Base-by-base conservation (phyloP, 2,329 filamentous ascomycete genomes). In the Diaporthe batatas region DNA sequence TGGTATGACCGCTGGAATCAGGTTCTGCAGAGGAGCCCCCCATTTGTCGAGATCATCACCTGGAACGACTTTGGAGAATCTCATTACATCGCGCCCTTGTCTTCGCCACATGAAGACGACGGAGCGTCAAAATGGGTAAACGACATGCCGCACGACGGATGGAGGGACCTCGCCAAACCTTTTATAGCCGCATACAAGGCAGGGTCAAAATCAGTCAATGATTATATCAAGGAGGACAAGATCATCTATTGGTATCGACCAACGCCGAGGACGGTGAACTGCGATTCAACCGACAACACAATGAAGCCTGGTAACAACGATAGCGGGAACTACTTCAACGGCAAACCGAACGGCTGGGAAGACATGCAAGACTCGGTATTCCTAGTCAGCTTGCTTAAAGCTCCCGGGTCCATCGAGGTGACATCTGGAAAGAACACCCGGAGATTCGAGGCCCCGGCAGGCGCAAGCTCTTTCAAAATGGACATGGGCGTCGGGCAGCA, bases 171-270 rank as follows among this genome's bases (percentile, higher is more conserved):
- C 80, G 84, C 87, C 25, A 84, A 84, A 73, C 87, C 87, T 2
- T 89, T 85, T 76, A 88, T 89, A 74, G 82, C 85, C 1, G 87
- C 87, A 0, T 89, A 84, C 78, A 88, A 89, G 76, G 84, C 83
- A 53, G 86, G 84, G 18, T 82, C 80, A 6, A 82, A 78, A 54
- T 77, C 80, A 1, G 79, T 81, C 16, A 76, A 79, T 71, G 58
- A 71, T 6, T 75, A 84, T 78, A 85, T 88, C 75, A 80, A 80
- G 51, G 79, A 84, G 21, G 87, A 90, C 36, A 82, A 87, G 78
- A 78, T 89, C 25, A 79, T 88, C 51, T 90, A 89, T 81, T 90
- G 87, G 87, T 89, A 88, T 79, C 84, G 87, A 2, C 87, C 86
- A 2, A 87, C 84, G 0, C 83, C 83, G 1, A 84, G 82, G 74